Conservation (phyloP, 1,139 yeast species). For the Kazachstania sp. region DNA sequence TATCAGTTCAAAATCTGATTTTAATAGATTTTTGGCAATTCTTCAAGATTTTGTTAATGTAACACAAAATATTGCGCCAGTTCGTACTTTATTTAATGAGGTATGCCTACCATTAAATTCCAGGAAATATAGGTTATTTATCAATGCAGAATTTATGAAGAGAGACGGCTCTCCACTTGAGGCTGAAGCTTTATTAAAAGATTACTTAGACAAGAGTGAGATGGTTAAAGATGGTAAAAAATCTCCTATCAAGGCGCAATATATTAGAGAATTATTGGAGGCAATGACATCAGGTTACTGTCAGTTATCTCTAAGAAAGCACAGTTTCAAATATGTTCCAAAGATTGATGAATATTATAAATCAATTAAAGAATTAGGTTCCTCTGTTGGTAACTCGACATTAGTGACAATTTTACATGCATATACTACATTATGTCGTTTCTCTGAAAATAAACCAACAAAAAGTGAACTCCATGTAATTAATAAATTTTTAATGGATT, state of each 20-base stretch:
- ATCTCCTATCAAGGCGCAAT: background rate
- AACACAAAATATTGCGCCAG: conserved; percentile 16
- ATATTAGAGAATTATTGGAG: conserved; percentile 3
- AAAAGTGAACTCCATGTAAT: background rate
- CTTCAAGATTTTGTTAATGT: conserved; percentile 17
- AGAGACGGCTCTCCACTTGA: conserved; percentile 13
- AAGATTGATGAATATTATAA: conserved; percentile 5
- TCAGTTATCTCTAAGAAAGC: conserved; percentile 1
- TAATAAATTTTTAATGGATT: background rate
- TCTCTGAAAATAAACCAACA: background rate
- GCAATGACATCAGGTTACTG: conserved; percentile 1
- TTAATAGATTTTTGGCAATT: conserved; percentile 12
- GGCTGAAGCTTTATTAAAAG: conserved; percentile 24
- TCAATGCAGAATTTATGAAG: conserved; percentile 21
- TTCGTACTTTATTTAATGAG: conserved; percentile 17
- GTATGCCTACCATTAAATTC: conserved; percentile 15
- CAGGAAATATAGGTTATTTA: conserved; percentile 16
- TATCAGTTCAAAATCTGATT: conserved; percentile 9
- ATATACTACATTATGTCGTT: background rate
- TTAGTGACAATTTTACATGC: background rate
- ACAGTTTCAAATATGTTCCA: background rate
- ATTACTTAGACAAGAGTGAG: conserved; percentile 7
- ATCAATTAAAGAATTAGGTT: conserved; percentile 1
- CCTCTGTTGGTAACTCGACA: background rate
- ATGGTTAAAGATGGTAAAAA: background rate